Evolutionary conservation across 805 yeast genomes (phyloP).

Genomic region (Kodamaea neixiangensis): DNA sequence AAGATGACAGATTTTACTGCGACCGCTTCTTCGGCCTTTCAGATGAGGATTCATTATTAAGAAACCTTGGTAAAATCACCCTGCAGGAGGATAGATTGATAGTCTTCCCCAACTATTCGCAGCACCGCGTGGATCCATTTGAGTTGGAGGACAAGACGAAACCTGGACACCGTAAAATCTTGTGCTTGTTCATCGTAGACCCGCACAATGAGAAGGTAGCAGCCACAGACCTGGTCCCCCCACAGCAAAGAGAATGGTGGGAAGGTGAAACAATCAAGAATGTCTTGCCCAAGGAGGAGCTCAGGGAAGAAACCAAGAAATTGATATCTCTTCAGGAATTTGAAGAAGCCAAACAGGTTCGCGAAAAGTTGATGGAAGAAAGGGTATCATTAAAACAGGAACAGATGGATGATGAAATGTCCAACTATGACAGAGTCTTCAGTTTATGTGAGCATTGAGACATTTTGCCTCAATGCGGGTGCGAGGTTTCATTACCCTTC

Average conservation of each 20-base stretch:
- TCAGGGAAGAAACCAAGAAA: conserved; percentile 9
- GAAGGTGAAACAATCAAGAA: conserved; percentile 14
- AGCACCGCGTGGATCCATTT: conserved; percentile 43
- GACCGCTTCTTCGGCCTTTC: conserved; percentile 28
- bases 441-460: not conserved
- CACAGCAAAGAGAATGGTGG: conserved; percentile 41
- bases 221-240: conserved; percentile 36
- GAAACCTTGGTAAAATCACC: conserved; percentile 26
- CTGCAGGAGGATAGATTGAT: conserved; percentile 29
- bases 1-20: conserved; percentile 29
- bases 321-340: conserved; percentile 18
- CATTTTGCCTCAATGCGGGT: too few relatives aligned
- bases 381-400: conserved; percentile 15
- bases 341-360: conserved; percentile 26
- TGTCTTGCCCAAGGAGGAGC: conserved; percentile 11
- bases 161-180: conserved; percentile 39
- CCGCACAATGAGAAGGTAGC: conserved; percentile 31
- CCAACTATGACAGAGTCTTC: not conserved
- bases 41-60: conserved; percentile 29
- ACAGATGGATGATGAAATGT: not conserved
- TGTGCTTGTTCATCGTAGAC: conserved; percentile 43
- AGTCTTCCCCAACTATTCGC: conserved; percentile 41
- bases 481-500: too few relatives aligned
- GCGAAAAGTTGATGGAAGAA: conserved; percentile 36
- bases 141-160: conserved; percentile 35